Conservation (phyloP, 352 stramenopile species). For the Globisporangium camurandrum region DNA sequence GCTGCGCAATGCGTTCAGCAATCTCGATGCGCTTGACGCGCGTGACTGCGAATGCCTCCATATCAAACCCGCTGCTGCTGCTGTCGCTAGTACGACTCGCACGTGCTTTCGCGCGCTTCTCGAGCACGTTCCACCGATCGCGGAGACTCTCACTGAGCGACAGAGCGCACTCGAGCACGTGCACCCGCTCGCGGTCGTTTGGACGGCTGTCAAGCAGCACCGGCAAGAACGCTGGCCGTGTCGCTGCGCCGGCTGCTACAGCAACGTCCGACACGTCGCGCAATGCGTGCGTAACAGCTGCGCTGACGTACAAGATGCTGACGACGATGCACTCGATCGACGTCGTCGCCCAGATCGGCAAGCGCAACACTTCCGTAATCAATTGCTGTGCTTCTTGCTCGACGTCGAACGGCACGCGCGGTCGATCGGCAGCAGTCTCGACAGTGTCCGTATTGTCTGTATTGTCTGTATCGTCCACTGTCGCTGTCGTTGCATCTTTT, state of each 20-base stretch:
- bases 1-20: conserved; percentile 32
- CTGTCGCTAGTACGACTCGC: conserved; percentile 16
- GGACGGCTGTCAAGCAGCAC: conserved; percentile 26
- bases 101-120: conserved; percentile 40
- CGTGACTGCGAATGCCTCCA: conserved; percentile 49
- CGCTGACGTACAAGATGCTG: conserved; percentile 60
- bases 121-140: conserved; percentile 52
- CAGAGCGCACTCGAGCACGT: conserved; percentile 51
- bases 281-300: conserved; percentile 36
- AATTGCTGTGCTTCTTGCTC: conserved; percentile 66
- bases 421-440: background rate
- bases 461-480: background rate
- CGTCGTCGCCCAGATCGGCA: conserved; percentile 59
- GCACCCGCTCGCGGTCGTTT: conserved; percentile 34
- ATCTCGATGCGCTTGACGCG: conserved; percentile 48
- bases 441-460: conserved; percentile 8
- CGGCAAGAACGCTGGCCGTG: conserved; percentile 40
- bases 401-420: conserved; percentile 30
- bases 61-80: conserved; percentile 33
- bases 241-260: background rate
- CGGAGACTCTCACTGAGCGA: conserved; percentile 47
- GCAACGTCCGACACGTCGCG: conserved; percentile 7
- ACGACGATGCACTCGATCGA: conserved; percentile 60
- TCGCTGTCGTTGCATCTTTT: conserved; percentile 25
- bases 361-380: conserved; percentile 36